phyloP scores from a whole-genome alignment of 2,329 filamentous ascomycete species.

The Xylariaceae sp. region DNA sequence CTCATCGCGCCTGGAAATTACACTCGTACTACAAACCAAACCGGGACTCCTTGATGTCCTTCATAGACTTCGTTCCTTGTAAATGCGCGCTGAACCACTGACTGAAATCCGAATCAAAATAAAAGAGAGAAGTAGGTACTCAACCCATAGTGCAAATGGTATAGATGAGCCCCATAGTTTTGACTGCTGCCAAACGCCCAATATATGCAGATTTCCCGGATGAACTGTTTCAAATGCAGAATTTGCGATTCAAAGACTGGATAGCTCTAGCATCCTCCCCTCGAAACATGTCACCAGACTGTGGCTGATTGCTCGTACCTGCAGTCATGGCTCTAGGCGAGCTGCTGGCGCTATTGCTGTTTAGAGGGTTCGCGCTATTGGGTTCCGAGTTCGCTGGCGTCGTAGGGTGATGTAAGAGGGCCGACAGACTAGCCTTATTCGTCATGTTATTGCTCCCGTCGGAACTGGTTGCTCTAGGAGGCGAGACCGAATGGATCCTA shows the following conservation, averaged over 20 bases:
- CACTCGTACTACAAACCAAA: too few species aligned
- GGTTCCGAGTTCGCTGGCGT: constrained; percentile 42
- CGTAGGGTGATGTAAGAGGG: constrained; percentile 47
- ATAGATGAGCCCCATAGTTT: not conserved
- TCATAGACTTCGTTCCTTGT: not conserved
- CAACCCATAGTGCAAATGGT: too few species aligned
- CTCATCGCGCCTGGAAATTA: too few species aligned
- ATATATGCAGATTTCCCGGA: constrained; percentile 11
- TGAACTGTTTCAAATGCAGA: constrained; percentile 32
- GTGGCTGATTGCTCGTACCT: constrained; percentile 20
- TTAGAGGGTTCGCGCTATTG: constrained; percentile 38
- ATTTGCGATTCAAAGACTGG: constrained; percentile 60
- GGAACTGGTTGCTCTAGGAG: constrained; percentile 38
- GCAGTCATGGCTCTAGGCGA: constrained; percentile 41
- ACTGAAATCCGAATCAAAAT: not conserved
- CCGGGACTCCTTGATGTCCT: too few species aligned
- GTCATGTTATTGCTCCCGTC: constrained; percentile 20
- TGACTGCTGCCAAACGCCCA: constrained; percentile 16
- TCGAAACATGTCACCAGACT: constrained; percentile 28
- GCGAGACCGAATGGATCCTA: constrained; percentile 45
- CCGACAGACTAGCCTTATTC: constrained; percentile 44
- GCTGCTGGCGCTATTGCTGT: constrained; percentile 39
- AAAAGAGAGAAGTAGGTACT: not conserved
- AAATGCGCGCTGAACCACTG: constrained; percentile 2
- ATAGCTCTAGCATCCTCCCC: constrained; percentile 61